Conservation (phyloP, 331 rosid genomes). For the Malus hybrid region DNA sequence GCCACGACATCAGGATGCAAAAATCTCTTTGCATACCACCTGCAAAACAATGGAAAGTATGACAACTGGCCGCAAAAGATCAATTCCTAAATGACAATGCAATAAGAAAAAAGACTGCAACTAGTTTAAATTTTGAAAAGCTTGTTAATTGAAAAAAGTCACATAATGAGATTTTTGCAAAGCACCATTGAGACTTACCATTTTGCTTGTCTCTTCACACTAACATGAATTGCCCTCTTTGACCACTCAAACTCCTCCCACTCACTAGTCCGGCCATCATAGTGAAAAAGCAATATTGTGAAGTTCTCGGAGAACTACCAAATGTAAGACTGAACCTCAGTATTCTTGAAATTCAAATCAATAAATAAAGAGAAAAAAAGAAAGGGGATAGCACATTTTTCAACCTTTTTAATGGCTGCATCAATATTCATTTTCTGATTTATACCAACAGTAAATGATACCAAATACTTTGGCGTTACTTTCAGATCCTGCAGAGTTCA, state of each 20-base stretch:
- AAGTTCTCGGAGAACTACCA: conserved; percentile 90
- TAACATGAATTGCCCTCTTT: conserved; percentile 78
- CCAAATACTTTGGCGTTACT: conserved; percentile 77
- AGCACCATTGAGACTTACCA: conserved; percentile 39
- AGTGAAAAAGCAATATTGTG: conserved; percentile 93
- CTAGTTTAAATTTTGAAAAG: not conserved
- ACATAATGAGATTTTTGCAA: not conserved
- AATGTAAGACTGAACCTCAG: conserved; percentile 30
- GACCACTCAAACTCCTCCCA: conserved; percentile 99
- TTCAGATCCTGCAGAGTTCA: conserved; percentile 67
- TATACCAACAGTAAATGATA: conserved; percentile 88
- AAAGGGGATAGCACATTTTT: conserved; percentile 10
- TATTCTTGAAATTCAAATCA: conserved; percentile 16
- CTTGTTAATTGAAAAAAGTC: not conserved
- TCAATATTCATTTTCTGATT: conserved; percentile 77
- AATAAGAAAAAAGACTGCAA: not conserved
- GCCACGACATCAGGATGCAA: conserved; percentile 93
- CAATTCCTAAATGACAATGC: not conserved
- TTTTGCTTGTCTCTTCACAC: conserved; percentile 79
- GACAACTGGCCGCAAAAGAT: not conserved
- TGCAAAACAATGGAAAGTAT: conserved; percentile 22
- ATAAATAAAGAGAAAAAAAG: conserved; percentile 2
- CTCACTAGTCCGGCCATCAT: conserved; percentile 83
- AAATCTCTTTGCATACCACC: conserved; percentile 99
- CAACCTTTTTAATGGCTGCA: conserved; percentile 72